Conservation (phyloP, 2,329 filamentous ascomycete genomes). For the Trichoderma hamatum region DNA sequence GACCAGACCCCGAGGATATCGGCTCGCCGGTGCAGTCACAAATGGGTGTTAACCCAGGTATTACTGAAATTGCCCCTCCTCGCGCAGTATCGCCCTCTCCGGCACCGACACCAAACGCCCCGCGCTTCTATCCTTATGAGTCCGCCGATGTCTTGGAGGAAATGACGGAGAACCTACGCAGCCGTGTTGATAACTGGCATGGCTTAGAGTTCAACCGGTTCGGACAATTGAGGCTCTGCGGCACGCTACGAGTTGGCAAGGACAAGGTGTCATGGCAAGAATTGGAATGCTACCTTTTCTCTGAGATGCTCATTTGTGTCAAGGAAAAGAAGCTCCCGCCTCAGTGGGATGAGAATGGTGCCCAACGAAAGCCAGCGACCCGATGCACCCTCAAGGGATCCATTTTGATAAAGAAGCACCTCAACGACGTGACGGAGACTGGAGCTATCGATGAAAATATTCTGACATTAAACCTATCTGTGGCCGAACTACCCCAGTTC, state of each 20-base stretch:
- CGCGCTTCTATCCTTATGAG: conserved; percentile 72
- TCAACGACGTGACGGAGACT: conserved; percentile 82
- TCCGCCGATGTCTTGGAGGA: conserved; percentile 76
- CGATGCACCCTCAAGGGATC: conserved; percentile 94
- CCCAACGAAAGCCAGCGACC: conserved; percentile 62
- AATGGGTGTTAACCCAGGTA: conserved; percentile 38
- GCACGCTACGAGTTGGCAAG: conserved; percentile 90
- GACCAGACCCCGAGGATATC: conserved; percentile 79
- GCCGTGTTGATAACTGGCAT: conserved; percentile 97
- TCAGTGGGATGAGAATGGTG: conserved; percentile 63
- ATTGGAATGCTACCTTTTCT: conserved; percentile 93
- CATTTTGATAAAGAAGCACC: conserved; percentile 96
- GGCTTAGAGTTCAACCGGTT: conserved; percentile 91
- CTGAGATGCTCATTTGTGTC: conserved; percentile 98
- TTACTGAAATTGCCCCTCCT: conserved; percentile 57
- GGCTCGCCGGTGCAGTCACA: conserved; percentile 50
- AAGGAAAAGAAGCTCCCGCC: conserved; percentile 84
- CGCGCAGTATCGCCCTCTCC: conserved; percentile 63
- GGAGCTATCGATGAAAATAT: conserved; percentile 75
- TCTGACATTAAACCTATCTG: conserved; percentile 86
- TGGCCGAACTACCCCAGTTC: conserved; percentile 89
- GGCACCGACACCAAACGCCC: conserved; percentile 59
- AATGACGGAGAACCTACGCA: conserved; percentile 81
- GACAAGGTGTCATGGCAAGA: conserved; percentile 98
- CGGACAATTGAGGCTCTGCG: conserved; percentile 87